Base-by-base conservation (phyloP, 1,139 yeast species). In the Hyphopichia wangnamkhiaoensis region DNA sequence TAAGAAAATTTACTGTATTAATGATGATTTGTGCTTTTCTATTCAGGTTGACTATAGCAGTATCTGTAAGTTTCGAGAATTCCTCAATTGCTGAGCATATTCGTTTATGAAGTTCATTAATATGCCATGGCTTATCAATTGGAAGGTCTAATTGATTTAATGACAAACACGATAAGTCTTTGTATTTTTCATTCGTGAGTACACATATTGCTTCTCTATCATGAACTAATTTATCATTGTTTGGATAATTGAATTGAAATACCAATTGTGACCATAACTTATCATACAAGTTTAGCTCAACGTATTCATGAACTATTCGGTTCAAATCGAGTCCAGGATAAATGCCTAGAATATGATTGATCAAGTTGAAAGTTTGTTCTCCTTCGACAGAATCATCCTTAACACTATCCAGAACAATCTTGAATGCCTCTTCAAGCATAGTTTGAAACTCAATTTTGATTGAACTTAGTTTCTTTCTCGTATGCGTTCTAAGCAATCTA, bases 111-210 rank as follows among this genome's bases (percentile, higher is more conserved):
- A 79, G 50, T 4, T 55, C 58, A 46, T 71, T 72, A 15, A 63
- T 42, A 54, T 48, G 54, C 75, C 71, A 57, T 35, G 76, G 74
- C 43, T 64, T 50, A 33, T 57, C 51, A 3, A 62, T 65, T 5
- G 82, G 88, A 24, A 80, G 61, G 10, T 84, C 91, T 5, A 89
- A 71, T 53, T 90, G 96, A 38, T 83, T 81, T 10, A 90, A 59
- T 26, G 94, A 84, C 5, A 90, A 55, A 50, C 76, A 56, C 14
- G 74, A 66, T 15, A 89, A 50, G 7, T 58, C 49, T 2, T 67
- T 54, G 59, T 79, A 78, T 39, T 59, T 54, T 28, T 63, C 54
- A 23, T 56, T 41, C 9, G 76, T 55, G 39, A 64, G 50, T 50
- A 59, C 33, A 40, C 55, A 45, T 24, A 49, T 47, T 45, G 83